Evolutionary conservation across 164 flowering plant species (phyloP).

Genomic region (Sextonia rubra): DNA sequence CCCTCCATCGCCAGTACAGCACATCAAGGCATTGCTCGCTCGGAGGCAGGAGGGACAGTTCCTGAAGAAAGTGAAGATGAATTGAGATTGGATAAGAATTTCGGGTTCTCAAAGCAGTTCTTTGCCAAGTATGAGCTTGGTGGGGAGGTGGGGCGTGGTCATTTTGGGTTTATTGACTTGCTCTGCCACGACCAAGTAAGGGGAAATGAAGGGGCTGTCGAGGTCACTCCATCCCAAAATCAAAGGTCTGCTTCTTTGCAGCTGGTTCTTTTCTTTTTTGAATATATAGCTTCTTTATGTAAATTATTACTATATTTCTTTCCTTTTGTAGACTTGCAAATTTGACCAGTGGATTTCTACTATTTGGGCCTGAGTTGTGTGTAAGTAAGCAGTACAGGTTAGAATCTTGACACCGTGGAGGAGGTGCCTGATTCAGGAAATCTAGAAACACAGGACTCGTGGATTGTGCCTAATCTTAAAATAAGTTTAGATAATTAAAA

Average conservation of each 20-base stretch:
- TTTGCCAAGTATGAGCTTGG: slow-evolving; percentile 67
- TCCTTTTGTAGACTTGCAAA: neutral
- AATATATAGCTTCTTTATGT: neutral
- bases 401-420: no score
- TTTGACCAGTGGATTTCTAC: neutral
- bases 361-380: no score
- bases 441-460: no score
- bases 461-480: no score
- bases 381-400: no score
- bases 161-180: slow-evolving; percentile 94
- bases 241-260: slow-evolving; percentile 51
- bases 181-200: slow-evolving; percentile 72
- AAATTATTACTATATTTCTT: no score
- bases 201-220: slow-evolving; percentile 91
- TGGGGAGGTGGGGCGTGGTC: slow-evolving; percentile 89
- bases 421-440: no score
- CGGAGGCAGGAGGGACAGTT: slow-evolving; percentile 71
- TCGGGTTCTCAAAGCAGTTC: slow-evolving; percentile 75
- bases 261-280: neutral
- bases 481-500: no score
- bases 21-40: slow-evolving; percentile 78
- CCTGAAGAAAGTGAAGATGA: slow-evolving; percentile 64
- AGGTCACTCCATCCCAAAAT: slow-evolving; percentile 85
- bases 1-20: slow-evolving; percentile 98
- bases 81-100: slow-evolving; percentile 70